Conservation (phyloP, 2,329 filamentous ascomycete genomes). For the Colletotrichum orbiculare region DNA sequence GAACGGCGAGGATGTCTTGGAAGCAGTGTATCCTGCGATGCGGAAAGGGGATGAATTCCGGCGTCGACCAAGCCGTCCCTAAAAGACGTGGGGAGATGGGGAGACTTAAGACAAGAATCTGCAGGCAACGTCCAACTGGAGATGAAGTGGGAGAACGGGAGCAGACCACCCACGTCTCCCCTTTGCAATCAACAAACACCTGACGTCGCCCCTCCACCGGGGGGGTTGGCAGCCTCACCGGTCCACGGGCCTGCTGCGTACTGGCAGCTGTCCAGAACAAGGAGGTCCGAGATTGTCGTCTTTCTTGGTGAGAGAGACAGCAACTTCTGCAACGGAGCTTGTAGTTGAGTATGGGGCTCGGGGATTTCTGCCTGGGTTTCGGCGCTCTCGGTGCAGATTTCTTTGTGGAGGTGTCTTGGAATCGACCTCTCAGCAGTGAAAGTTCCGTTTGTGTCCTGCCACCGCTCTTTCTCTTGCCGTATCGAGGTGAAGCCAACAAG, state of each 20-base stretch:
- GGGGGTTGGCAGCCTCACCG: constrained; percentile 23
- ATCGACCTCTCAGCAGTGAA: constrained; percentile 56
- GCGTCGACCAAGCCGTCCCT: constrained; percentile 22
- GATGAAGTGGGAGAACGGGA: constrained; percentile 7
- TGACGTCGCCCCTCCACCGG: constrained; percentile 21
- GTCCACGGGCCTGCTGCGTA: constrained; percentile 17
- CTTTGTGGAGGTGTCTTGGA: constrained; percentile 64
- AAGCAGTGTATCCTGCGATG: constrained; percentile 31
- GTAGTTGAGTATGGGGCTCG: constrained; percentile 31
- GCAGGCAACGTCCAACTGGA: constrained; percentile 37
- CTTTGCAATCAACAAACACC: constrained; percentile 34
- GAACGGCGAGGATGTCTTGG: constrained; percentile 32
- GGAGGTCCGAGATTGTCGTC: constrained; percentile 46
- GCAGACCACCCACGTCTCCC: background rate
- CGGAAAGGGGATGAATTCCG: constrained; percentile 21
- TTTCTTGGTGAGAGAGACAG: constrained; percentile 41
- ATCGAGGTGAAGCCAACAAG: constrained; percentile 49
- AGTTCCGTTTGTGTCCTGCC: constrained; percentile 58
- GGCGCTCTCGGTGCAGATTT: constrained; percentile 55
- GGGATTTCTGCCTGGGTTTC: constrained; percentile 32
- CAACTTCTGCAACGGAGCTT: constrained; percentile 28
- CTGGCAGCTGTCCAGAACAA: constrained; percentile 43
- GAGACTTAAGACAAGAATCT: constrained; percentile 47
- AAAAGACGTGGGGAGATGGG: constrained; percentile 37
- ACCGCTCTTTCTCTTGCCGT: constrained; percentile 61